Conservation (phyloP, 805 yeast species). For the Sungouiozyma ichnusensis region DNA sequence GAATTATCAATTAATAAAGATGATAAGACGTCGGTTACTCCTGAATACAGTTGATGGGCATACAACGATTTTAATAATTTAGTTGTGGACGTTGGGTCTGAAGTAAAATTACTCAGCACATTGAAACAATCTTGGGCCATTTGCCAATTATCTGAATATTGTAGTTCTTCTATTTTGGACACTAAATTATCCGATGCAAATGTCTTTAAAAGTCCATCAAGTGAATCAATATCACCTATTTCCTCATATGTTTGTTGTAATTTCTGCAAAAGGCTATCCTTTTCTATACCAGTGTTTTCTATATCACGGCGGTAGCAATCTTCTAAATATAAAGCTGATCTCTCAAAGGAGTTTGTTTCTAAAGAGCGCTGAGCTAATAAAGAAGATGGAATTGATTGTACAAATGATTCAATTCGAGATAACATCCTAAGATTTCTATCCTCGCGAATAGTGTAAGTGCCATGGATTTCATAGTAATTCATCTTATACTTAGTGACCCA, state of each 20-base stretch:
- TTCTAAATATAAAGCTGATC: constrained; percentile 80
- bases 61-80: constrained; percentile 60
- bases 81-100: constrained; percentile 33
- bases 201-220: constrained; percentile 72
- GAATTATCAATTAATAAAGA: constrained; percentile 34
- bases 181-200: constrained; percentile 59
- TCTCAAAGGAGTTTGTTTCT: constrained; percentile 75
- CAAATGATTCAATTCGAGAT: constrained; percentile 35
- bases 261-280: constrained; percentile 28
- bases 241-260: constrained; percentile 77
- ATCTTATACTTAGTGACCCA: constrained; percentile 46
- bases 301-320: constrained; percentile 43
- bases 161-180: constrained; percentile 73
- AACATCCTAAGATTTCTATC: constrained; percentile 16
- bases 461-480: constrained; percentile 20
- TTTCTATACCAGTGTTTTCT: constrained; percentile 8
- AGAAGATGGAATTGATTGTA: constrained; percentile 51
- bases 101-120: constrained; percentile 40
- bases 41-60: constrained; percentile 67
- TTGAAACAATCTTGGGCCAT: constrained; percentile 79
- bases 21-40: constrained; percentile 44
- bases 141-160: constrained; percentile 78
- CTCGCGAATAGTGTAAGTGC: constrained; percentile 22
- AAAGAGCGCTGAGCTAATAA: constrained; percentile 69
- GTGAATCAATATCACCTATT: constrained; percentile 80